These are phyloP conservation scores for Auricularia heimuer DNA, from an alignment of 768 basidiomycete species.

Conservation along the genomic window DNA sequence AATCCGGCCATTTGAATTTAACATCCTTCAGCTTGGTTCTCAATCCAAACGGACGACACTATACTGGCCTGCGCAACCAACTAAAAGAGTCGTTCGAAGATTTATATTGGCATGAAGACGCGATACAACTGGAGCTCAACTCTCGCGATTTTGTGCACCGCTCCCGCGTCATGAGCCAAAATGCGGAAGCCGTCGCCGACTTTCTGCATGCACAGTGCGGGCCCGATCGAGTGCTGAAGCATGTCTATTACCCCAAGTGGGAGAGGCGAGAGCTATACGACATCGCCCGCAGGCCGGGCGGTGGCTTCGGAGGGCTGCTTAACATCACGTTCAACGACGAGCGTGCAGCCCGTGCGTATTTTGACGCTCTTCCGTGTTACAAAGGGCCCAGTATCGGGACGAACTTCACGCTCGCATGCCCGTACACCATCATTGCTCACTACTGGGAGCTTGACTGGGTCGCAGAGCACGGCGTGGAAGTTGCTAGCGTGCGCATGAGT, in stretches of 20 bases:
- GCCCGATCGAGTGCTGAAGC: constrained; percentile 24
- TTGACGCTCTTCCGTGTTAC: constrained; percentile 34
- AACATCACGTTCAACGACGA: constrained; percentile 34
- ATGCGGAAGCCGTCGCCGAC: constrained; percentile 36
- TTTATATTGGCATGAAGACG: constrained; percentile 38
- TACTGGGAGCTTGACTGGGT: constrained; percentile 43
- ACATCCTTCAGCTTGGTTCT: constrained; percentile 32
- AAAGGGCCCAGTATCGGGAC: constrained; percentile 43
- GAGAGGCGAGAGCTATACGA: constrained; percentile 32
- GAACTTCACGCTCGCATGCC: constrained; percentile 43
- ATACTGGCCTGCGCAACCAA: constrained; percentile 26
- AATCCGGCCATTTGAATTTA: background rate
- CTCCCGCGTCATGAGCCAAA: constrained; percentile 33
- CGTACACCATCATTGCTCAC: constrained; percentile 41
- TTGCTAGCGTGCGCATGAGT: constrained; percentile 35
- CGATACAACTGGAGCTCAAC: constrained; percentile 44
- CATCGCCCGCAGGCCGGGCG: constrained; percentile 13
- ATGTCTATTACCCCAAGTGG: constrained; percentile 40
- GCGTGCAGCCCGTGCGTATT: constrained; percentile 32
- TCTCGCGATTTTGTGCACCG: constrained; percentile 39
- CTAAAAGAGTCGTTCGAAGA: constrained; percentile 34
- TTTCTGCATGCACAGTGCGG: constrained; percentile 24
- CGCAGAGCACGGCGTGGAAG: constrained; percentile 36
- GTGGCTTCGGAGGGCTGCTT: constrained; percentile 34
- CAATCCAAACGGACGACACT: constrained; percentile 32